Base-by-base conservation (phyloP, 208 protist species). In the Leptomonas seymouri region DNA sequence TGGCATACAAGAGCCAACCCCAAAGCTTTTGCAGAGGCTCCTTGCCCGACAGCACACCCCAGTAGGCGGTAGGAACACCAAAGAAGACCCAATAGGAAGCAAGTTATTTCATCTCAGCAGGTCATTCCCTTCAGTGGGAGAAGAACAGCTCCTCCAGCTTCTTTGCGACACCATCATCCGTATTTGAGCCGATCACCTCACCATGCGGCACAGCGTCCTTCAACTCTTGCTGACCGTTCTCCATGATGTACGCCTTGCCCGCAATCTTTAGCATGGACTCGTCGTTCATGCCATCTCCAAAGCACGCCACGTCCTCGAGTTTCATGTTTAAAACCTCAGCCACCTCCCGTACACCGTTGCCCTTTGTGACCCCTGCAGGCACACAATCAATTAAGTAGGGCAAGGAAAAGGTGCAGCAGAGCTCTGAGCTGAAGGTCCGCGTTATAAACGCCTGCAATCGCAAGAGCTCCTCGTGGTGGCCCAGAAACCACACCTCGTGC, bases 231-330 rank as follows among this genome's bases (percentile, higher is more conserved):
- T 77, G 71, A 3, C 62, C 86, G 48, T 93, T 93, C 14, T 67
- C 55, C 84, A 85, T 93, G 8, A 93, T 70, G 51, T 77, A 93
- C 1, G 80, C 71, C 46, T 76, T 68, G 3, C 78, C 78, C 2
- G 78, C 83, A 1, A 72, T 53, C 21, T 80, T 27, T 67, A 93
- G 70, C 87, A 93, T 90, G 3, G 77, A 67, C 23, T 73, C 54
- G 48, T 93, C 87, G 61, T 91, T 94, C 81, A 90, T 87, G 21
- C 80, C 84, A 50, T 91, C 84, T 6, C 89, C 89, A 67, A 94
- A 91, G 23, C 85, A 85, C 23, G 81, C 79, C 9, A 80, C 75
- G 11, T 89, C 73, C 0, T 76, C 58, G 2, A 83, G 31, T 14
- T 50, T 27, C 1, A 93, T 15, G 11, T 67, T 55, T 14, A 93